Evolutionary conservation across 768 basidiomycete species (phyloP).

Genomic region (Phaeolepiota aurea): DNA sequence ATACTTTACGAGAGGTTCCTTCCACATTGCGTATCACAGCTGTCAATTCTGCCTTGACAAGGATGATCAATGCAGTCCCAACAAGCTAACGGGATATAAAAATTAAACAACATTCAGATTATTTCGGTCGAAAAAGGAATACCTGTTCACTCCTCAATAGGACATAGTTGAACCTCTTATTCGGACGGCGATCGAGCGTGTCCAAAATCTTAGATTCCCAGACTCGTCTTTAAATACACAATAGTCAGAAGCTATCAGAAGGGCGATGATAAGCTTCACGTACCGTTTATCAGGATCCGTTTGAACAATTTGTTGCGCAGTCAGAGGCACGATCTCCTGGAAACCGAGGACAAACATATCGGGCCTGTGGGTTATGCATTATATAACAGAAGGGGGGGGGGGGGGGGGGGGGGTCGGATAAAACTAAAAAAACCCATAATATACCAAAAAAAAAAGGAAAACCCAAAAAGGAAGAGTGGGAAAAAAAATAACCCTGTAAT

Average conservation of each 20-base stretch:
- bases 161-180: slow-evolving; percentile 68
- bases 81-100: slow-evolving; percentile 58
- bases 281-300: slow-evolving; percentile 90
- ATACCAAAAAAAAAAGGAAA: too few species aligned
- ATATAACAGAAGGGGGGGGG: not conserved
- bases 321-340: slow-evolving; percentile 96
- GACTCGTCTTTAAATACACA: slow-evolving; percentile 44
- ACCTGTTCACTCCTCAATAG: slow-evolving; percentile 91
- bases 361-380: slow-evolving; percentile 37
- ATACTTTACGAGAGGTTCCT: slow-evolving; percentile 82
- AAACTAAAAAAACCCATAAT: not conserved
- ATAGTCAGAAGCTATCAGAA: not conserved
- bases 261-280: slow-evolving; percentile 6
- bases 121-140: slow-evolving; percentile 4
- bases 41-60: slow-evolving; percentile 73
- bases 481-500: too few species aligned
- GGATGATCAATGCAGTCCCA: slow-evolving; percentile 83
- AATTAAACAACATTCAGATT: not conserved
- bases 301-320: slow-evolving; percentile 95
- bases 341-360: slow-evolving; percentile 90
- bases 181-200: slow-evolving; percentile 62
- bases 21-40: slow-evolving; percentile 87
- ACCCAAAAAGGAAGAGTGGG: too few species aligned
- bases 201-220: slow-evolving; percentile 86
- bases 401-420: not conserved